These are phyloP conservation scores for Leccinum longicurvipes DNA, from an alignment of 768 basidiomycete genomes.

Conservation along the genomic window DNA sequence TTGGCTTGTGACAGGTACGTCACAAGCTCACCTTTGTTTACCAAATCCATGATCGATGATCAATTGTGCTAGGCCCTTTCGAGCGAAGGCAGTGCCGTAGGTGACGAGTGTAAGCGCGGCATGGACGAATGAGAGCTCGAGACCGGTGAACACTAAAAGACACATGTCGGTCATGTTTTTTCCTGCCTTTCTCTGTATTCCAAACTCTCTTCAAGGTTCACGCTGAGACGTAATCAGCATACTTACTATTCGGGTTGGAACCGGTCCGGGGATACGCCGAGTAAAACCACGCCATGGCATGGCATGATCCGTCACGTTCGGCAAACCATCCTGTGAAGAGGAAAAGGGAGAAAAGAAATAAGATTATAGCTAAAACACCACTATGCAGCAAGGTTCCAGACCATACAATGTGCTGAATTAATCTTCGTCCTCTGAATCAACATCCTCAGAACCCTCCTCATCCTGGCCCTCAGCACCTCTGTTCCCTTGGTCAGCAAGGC, in stretches of 20 bases:
- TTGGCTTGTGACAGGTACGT: constrained; percentile 14
- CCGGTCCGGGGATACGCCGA: constrained; percentile 5
- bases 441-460: constrained; percentile 30
- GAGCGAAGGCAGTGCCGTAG: constrained; percentile 19
- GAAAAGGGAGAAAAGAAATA: constrained; percentile 16
- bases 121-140: neutral
- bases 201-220: constrained; percentile 5
- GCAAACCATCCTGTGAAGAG: neutral
- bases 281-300: neutral
- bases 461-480: constrained; percentile 27
- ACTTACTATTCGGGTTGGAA: constrained; percentile 4
- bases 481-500: constrained; percentile 37
- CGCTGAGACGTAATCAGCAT: constrained; percentile 5
- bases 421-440: constrained; percentile 33
- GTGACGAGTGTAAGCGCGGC: neutral
- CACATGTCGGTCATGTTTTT: constrained; percentile 3
- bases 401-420: constrained; percentile 23
- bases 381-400: constrained; percentile 33
- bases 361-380: constrained; percentile 25
- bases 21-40: constrained; percentile 9
- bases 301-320: neutral
- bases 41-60: constrained; percentile 11
- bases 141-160: neutral
- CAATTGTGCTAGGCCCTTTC: constrained; percentile 6
- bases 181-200: neutral